Evolutionary conservation across 2,329 filamentous ascomycete genomes (phyloP), one percentile per base, ranked within the genome.

Genomic region (Stemphylium beticola): DNA sequence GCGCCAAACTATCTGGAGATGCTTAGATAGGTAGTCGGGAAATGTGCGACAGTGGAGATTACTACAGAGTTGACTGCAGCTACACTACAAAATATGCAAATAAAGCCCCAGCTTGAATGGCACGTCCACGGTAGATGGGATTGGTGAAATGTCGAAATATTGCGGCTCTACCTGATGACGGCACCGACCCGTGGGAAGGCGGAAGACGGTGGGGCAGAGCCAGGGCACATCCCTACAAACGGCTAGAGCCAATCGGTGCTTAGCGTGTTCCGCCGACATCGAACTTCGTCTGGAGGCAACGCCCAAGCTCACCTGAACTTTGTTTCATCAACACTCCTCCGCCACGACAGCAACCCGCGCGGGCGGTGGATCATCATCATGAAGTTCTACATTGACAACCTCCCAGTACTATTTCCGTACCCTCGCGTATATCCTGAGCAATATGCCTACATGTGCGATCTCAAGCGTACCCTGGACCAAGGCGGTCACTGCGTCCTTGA

Each of bases 401-500:
- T 90, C 38, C 86, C 86, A 33, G 83, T 90, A 60, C 83, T 90
- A 53, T 90, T 90, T 72, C 87, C 87, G n/a, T 90, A 90, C 74
- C 87, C 87, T 58, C 82, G 87, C 66, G 88, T 90, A 67, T 90
- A 90, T 74, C 86, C 89, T 60, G 81, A 77, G 67, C 77, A 77
- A 51, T 76, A 71, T 76, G 82, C 81, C 60, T 89, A 93, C 79
- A 93, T 93, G 90, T 91, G 88, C 73, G 90, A 92, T 80, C 85
- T 93, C 76, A 93, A 93, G 76, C 85, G 83, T 76, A 98, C 95
- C 17, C 88, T 99, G 69, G 95, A 99, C 82, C 90, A 89, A 17
- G 91, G 91, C 47, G 96, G 95, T 57, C 92, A 99, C 78, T 97
- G 93, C 75, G 93, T 99, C 18, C 80, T 99, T 66, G 95, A 99